These are phyloP conservation scores for Hyphochytrium catenoides DNA, from an alignment of 352 stramenopile genomes.

Conservation along the genomic window DNA sequence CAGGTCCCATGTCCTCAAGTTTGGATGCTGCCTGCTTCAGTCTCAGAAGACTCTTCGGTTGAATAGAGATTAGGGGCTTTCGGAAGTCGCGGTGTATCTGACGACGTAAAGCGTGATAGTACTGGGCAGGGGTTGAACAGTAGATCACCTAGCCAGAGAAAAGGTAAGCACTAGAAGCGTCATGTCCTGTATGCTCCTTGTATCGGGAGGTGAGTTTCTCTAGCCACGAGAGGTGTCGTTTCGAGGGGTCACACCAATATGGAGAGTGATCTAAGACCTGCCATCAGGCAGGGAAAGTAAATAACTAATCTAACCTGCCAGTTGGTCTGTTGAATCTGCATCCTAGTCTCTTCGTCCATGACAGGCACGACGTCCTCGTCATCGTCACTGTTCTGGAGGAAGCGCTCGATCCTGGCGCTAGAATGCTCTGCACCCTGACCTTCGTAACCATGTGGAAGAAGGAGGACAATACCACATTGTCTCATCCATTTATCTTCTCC, in stretches of 20 bases:
- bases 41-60: constrained; percentile 85
- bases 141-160: constrained; percentile 70
- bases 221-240: too few species aligned
- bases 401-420: constrained; percentile 79
- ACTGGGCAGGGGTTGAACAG: constrained; percentile 75
- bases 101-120: constrained; percentile 68
- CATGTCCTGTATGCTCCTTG: too few species aligned
- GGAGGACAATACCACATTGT: constrained; percentile 76
- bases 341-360: constrained; percentile 73
- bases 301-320: too few species aligned
- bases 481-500: constrained; percentile 91
- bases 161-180: too few species aligned
- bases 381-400: constrained; percentile 79
- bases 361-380: constrained; percentile 76
- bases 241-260: too few species aligned
- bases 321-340: constrained; percentile 90
- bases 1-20: constrained; percentile 76
- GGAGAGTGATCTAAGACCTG: too few species aligned
- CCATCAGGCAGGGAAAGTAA: too few species aligned
- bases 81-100: constrained; percentile 91
- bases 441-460: constrained; percentile 88
- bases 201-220: too few species aligned
- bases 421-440: constrained; percentile 86
- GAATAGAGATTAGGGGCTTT: constrained; percentile 84
- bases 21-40: constrained; percentile 66